A percentile compares a stretch with the other conserved stretches of the same genome.
phyloP scores from a whole-genome alignment of 2,329 filamentous ascomycete genomes.

The Epicoccum sorghinum region DNA sequence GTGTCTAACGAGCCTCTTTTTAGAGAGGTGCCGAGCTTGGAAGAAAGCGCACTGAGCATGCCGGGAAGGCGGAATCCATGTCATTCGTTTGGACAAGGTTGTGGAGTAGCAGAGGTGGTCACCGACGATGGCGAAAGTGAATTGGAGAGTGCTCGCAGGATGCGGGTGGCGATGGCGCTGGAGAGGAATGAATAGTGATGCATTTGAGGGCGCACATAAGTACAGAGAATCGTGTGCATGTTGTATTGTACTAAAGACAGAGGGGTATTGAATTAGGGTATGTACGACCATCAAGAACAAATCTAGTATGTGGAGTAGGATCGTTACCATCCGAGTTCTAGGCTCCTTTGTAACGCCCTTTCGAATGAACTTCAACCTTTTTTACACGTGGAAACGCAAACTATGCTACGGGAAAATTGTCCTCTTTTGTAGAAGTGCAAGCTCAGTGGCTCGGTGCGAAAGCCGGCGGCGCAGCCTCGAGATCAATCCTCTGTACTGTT shows the following conservation, averaged over 20 bases:
- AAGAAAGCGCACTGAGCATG: too few relatives aligned
- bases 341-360: not conserved
- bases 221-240: not conserved
- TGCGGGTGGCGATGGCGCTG: too few relatives aligned
- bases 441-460: constrained; percentile 39
- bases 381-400: constrained; percentile 9
- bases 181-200: too few relatives aligned
- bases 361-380: not conserved
- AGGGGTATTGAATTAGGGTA: constrained; percentile 44
- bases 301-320: not conserved
- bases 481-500: constrained; percentile 58
- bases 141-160: too few relatives aligned
- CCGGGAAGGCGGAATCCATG: too few relatives aligned
- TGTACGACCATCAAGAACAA: constrained; percentile 21
- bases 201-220: too few relatives aligned
- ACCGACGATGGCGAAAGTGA: too few relatives aligned
- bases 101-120: too few relatives aligned
- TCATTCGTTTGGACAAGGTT: too few relatives aligned
- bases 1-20: not conserved
- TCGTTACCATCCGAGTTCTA: not conserved
- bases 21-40: too few relatives aligned
- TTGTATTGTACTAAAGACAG: constrained; percentile 22
- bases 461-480: constrained; percentile 58
- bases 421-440: not conserved
- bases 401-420: not conserved